phyloP scores from a whole-genome alignment of 2,329 filamentous ascomycete species.

The Hypomyces rosellus region DNA sequence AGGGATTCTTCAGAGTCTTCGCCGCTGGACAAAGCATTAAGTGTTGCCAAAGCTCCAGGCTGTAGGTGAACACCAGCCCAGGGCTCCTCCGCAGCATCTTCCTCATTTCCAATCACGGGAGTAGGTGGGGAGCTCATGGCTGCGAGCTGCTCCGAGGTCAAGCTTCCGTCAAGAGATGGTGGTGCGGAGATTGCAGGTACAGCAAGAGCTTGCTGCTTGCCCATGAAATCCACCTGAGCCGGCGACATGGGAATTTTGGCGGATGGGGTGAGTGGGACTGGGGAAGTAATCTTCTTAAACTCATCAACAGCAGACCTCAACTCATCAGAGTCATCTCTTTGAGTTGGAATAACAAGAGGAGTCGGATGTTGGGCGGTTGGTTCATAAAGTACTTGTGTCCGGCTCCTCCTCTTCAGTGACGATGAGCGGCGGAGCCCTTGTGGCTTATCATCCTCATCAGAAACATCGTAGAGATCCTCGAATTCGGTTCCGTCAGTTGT shows the following conservation, averaged over 20 bases:
- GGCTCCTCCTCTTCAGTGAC: slow-evolving; percentile 35
- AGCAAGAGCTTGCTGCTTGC: slow-evolving; percentile 52
- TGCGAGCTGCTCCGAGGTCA: slow-evolving; percentile 82
- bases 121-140: slow-evolving; percentile 78
- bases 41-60: slow-evolving; percentile 70
- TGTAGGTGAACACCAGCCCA: slow-evolving; percentile 74
- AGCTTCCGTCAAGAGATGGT: slow-evolving; percentile 83
- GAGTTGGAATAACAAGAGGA: slow-evolving; percentile 47
- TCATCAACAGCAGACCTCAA: slow-evolving; percentile 39
- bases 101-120: slow-evolving; percentile 58
- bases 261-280: slow-evolving; percentile 58
- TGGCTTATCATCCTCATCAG: slow-evolving; percentile 51
- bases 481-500: slow-evolving; percentile 66
- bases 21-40: slow-evolving; percentile 62
- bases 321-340: slow-evolving; percentile 28
- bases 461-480: slow-evolving; percentile 82
- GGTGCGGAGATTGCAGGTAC: slow-evolving; percentile 72
- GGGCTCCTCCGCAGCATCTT: slow-evolving; percentile 49
- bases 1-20: slow-evolving; percentile 49
- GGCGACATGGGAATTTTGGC: slow-evolving; percentile 70
- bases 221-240: slow-evolving; percentile 65
- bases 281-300: slow-evolving; percentile 46
- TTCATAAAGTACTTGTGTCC: slow-evolving; percentile 30
- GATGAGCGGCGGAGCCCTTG: slow-evolving; percentile 20
- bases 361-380: slow-evolving; percentile 29